phyloP scores from a whole-genome alignment of 208 protist genomes.

The Balamuthia mandrillaris region DNA sequence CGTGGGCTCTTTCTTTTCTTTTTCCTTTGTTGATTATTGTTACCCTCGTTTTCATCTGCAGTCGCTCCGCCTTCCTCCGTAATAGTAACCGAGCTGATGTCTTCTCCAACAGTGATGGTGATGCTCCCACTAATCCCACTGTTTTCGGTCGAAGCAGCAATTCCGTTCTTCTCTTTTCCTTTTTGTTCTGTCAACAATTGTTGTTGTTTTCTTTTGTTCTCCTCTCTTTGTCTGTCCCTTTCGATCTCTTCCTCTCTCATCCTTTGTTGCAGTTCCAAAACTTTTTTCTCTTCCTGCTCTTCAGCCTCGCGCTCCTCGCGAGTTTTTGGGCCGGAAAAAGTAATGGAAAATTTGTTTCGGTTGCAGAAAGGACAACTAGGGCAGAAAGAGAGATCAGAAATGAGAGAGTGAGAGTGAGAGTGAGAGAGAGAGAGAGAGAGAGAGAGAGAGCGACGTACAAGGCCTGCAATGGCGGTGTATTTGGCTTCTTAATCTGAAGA shows the following conservation, averaged over 20 bases:
- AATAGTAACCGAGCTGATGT: no score
- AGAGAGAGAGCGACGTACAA: not conserved
- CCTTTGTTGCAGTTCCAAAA: conserved; percentile 4
- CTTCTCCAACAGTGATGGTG: no score
- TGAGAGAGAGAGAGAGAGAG: not conserved
- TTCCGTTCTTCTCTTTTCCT: not conserved
- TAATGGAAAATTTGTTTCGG: conserved; percentile 29
- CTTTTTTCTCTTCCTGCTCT: conserved; percentile 4
- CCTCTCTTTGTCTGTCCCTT: conserved; percentile 28
- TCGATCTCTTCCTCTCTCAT: conserved; percentile 53
- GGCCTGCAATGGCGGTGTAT: not conserved
- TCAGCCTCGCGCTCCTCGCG: conserved; percentile 35
- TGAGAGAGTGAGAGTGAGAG: not conserved
- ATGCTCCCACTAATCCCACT: no score
- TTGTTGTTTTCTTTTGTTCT: conserved; percentile 23
- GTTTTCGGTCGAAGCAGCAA: not conserved
- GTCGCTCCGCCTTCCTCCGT: not conserved
- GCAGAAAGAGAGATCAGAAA: not conserved
- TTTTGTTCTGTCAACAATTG: not conserved
- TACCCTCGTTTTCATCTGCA: not conserved
- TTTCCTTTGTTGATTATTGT: not conserved
- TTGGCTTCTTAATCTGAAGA: conserved; percentile 59
- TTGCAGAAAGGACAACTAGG: conserved; percentile 58
- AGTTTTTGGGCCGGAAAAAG: conserved; percentile 47
- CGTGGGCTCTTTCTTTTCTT: not conserved